These are phyloP conservation scores for Calendula officinalis DNA, from an alignment of 129 eudicot species.

Conservation along the genomic window DNA sequence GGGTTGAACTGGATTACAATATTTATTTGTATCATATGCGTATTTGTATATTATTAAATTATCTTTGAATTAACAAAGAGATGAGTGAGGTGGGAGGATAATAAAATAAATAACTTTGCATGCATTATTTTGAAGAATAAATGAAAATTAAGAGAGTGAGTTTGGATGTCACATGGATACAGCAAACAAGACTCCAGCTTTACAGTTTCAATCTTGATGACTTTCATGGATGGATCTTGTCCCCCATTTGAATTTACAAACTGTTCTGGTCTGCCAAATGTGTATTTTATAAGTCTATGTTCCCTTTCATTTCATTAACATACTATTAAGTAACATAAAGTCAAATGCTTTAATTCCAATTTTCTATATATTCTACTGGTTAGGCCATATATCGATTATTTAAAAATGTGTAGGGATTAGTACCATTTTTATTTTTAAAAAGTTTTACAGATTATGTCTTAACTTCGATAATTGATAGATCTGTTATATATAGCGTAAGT, in stretches of 20 bases:
- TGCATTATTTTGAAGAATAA: slow-evolving; percentile 25
- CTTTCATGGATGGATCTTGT: slow-evolving; percentile 45
- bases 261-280: slow-evolving; percentile 38
- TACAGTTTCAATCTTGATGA: slow-evolving; percentile 41
- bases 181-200: slow-evolving; percentile 44
- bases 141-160: slow-evolving; percentile 20
- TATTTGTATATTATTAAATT: not conserved
- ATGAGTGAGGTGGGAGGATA: slow-evolving; percentile 25
- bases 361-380: slow-evolving; percentile 1
- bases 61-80: slow-evolving; percentile 1
- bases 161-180: slow-evolving; percentile 45
- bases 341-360: slow-evolving; percentile 21
- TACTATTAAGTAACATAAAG: slow-evolving; percentile 19
- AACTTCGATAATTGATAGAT: too few species aligned
- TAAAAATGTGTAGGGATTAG: slow-evolving; percentile 2
- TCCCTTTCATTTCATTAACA: slow-evolving; percentile 28
- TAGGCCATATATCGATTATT: not conserved
- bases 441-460: not conserved
- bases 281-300: slow-evolving; percentile 35
- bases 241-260: slow-evolving; percentile 35
- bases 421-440: not conserved
- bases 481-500: too few species aligned
- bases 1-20: too few species aligned
- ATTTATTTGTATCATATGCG: slow-evolving; percentile 14
- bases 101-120: slow-evolving; percentile 31